A percentile compares a stretch with the other conserved stretches of the same genome.
Evolutionary conservation across 257 asterid genomes (phyloP).

Genomic region (Avicennia marina): DNA sequence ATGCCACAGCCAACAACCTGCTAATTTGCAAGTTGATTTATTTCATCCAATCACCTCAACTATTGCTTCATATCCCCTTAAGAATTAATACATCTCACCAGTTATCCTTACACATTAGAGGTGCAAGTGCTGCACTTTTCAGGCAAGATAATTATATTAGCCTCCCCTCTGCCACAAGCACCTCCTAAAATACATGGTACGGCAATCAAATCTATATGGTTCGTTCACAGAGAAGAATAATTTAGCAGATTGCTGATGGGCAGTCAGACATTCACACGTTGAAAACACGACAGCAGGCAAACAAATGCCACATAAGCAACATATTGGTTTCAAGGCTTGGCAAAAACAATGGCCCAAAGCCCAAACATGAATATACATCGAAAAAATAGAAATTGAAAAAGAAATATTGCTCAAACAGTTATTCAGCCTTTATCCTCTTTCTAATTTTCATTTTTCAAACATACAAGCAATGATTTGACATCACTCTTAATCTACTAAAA

Average conservation of each 20-base stretch:
- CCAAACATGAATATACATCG: too few species aligned
- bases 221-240: neutral
- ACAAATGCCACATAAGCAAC: neutral
- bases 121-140: neutral
- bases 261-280: neutral
- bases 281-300: neutral
- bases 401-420: too few species aligned
- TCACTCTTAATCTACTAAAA: too few species aligned
- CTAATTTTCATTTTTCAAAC: too few species aligned
- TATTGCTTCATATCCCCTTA: too few species aligned
- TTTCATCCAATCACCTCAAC: neutral
- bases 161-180: neutral
- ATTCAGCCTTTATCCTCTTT: too few species aligned
- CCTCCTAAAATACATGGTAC: neutral
- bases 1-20: too few species aligned
- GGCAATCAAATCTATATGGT: neutral
- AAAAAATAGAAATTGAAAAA: too few species aligned
- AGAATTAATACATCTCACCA: neutral
- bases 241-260: neutral
- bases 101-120: neutral
- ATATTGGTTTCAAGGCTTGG: too few species aligned
- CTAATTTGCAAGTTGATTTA: too few species aligned
- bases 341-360: too few species aligned
- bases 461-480: too few species aligned
- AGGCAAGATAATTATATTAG: neutral